A percentile compares a stretch with the other conserved stretches of the same genome.
phyloP scores from a whole-genome alignment of 768 basidiomycete genomes.

The Lactarius vividus region DNA sequence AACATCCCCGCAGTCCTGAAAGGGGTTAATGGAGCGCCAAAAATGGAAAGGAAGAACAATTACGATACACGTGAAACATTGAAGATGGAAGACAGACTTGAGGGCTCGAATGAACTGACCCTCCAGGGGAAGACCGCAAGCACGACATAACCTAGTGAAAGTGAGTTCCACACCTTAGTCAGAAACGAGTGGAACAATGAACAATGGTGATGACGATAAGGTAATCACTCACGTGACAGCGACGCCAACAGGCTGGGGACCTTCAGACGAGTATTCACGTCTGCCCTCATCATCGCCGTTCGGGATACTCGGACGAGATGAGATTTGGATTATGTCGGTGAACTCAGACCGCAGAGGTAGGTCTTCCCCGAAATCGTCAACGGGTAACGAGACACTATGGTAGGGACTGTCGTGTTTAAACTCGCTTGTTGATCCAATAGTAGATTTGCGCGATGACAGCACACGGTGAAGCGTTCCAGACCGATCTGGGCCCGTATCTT shows the following conservation, averaged over 20 bases:
- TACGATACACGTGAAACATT: slow-evolving; percentile 98
- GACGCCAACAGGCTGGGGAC: not conserved
- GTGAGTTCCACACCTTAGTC: not conserved
- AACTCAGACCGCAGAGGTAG: not conserved
- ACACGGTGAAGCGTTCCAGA: slow-evolving; percentile 52
- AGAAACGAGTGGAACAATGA: not conserved
- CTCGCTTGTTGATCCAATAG: not conserved
- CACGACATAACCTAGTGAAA: slow-evolving; percentile 58
- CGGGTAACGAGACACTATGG: not conserved
- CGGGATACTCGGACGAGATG: not conserved
- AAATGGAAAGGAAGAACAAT: slow-evolving; percentile 34
- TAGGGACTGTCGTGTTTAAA: not conserved
- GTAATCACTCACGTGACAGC: slow-evolving; percentile 19
- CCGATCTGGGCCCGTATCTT: slow-evolving; percentile 39
- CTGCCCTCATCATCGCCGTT: not conserved
- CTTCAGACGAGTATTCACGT: not conserved
- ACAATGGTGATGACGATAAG: not conserved
- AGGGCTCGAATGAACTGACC: slow-evolving; percentile 96
- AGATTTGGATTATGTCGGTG: not conserved
- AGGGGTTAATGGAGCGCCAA: slow-evolving; percentile 16
- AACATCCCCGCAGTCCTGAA: slow-evolving; percentile 90
- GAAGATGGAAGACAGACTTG: slow-evolving; percentile 90
- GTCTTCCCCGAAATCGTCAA: not conserved
- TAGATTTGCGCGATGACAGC: not conserved
- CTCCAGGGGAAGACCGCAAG: slow-evolving; percentile 79